phyloP scores from a whole-genome alignment of 2,329 filamentous ascomycete species.

The Aspergillus transmontanensis region DNA sequence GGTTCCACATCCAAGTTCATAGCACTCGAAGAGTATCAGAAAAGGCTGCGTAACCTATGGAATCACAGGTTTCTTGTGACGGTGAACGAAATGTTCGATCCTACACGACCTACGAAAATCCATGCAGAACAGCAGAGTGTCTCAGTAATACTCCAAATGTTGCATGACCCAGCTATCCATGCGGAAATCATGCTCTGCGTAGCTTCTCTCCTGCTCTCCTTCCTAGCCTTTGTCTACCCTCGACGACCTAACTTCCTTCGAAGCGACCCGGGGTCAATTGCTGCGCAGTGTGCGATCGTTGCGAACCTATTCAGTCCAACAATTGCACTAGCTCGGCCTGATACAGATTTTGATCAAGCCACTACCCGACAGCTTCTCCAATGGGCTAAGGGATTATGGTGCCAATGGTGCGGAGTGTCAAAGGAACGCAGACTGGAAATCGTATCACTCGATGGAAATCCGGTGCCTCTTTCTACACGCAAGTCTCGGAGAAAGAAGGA shows the following conservation, averaged over 20 bases:
- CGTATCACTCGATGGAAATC: not conserved
- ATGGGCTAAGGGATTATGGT: constrained; percentile 19
- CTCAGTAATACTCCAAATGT: not conserved
- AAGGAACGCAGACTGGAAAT: constrained; percentile 15
- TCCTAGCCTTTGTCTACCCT: constrained; percentile 16
- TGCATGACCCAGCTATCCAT: not conserved
- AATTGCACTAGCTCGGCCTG: constrained; percentile 5
- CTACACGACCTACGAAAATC: not conserved
- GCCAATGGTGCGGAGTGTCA: constrained; percentile 14
- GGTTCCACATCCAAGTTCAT: not conserved
- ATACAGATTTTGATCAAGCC: constrained; percentile 10
- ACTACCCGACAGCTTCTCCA: constrained; percentile 22
- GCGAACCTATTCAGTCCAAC: constrained; percentile 12
- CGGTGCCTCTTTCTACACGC: not conserved
- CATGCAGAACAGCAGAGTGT: not conserved
- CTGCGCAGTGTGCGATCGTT: constrained; percentile 21
- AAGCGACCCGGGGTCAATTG: constrained; percentile 23
- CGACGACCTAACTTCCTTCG: constrained; percentile 20
- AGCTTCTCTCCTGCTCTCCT: not conserved
- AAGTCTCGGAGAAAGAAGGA: constrained; percentile 7
- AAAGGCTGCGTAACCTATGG: not conserved
- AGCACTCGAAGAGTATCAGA: not conserved
- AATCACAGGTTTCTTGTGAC: constrained; percentile 3
- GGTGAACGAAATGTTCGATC: constrained; percentile 7
- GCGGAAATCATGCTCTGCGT: constrained; percentile 1